Percentiles rank a stretch among this genome's conserved stretches.
Evolutionary conservation across 306 rosid species (phyloP).

Genomic region (Senna tora): DNA sequence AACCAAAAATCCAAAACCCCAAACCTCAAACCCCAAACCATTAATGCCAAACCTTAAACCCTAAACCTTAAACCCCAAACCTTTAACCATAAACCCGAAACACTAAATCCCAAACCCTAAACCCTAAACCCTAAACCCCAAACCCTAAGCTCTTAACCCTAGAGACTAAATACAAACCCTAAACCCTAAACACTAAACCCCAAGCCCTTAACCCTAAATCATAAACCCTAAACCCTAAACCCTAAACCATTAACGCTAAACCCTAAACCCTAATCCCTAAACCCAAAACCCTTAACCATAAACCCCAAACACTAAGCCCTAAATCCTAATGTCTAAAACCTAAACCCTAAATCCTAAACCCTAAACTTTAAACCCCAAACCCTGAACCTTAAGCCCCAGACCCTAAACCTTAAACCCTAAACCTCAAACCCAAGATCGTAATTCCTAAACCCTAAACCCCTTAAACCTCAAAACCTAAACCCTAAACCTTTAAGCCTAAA

Average conservation of each 20-base stretch:
- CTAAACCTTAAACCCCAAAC: not conserved
- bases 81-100: too few relatives aligned
- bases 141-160: not conserved
- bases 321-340: slow-evolving; percentile 26
- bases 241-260: slow-evolving; percentile 28
- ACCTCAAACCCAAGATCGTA: not conserved
- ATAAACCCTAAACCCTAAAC: slow-evolving; percentile 11
- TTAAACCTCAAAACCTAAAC: not conserved
- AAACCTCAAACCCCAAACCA: not conserved
- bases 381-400: too few relatives aligned
- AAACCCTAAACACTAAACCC: not conserved
- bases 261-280: too few relatives aligned
- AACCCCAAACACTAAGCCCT: slow-evolving; percentile 1
- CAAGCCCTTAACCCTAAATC: not conserved
- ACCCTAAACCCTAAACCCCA: not conserved
- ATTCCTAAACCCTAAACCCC: too few relatives aligned
- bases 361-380: not conserved
- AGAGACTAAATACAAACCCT: not conserved
- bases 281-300: too few relatives aligned
- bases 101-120: too few relatives aligned
- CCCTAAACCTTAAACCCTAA: slow-evolving; percentile 10
- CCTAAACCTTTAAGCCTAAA: not conserved
- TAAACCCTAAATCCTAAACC: slow-evolving; percentile 20
- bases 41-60: not conserved
- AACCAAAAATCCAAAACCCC: not conserved